Base-by-base conservation (phyloP, 2,329 filamentous ascomycete species). In the Didymella exigua region DNA sequence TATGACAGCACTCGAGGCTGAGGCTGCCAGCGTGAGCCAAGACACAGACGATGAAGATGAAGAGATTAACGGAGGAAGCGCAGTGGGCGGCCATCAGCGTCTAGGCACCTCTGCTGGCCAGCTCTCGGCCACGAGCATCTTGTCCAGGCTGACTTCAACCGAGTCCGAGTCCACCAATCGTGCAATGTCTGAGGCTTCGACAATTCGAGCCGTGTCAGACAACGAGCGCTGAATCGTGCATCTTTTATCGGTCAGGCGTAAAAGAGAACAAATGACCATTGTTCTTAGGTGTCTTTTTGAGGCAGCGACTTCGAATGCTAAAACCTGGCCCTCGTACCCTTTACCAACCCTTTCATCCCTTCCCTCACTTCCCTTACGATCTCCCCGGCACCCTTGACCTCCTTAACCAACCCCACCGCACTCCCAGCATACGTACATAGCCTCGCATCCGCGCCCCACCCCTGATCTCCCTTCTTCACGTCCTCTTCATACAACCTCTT, bases 1-100 rank as follows among this genome's bases (percentile, higher is more conserved):
- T 7, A 93, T 96, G 90, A 81, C 84, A 19, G 81, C 81, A 1
- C 83, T 92, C 24, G 85, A 90, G 38, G 69, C 70, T n/a, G 75
- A 79, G 48, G 68, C 63, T 10, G 56, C 56, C 23, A 60, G 56
- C 27, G 38, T 52, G n/a, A 49, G 37, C 10, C 49, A 56, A 14
- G 53, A 58, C 19, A 56, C 31, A 6, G 50, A 66, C 10, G 55
- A 62, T 16, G 62, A 59, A 34, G 62, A 66, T 37, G 59, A 60
- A 29, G 56, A 40, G 2, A 66, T 63, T 60, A 45, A 21, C 19
- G 59, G 53, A 21, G 31, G 11, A 23, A 62, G 52, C 24, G 48
- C 52, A 11, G 8, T 30, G 3, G 41, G 52, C 13, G 59, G 59
- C 11, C 55, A 61, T 14, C 61, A 65, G 30, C 45, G 54, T 19